Conservation (phyloP, 306 rosid genomes). For the Fragaria nilgerrensis region DNA sequence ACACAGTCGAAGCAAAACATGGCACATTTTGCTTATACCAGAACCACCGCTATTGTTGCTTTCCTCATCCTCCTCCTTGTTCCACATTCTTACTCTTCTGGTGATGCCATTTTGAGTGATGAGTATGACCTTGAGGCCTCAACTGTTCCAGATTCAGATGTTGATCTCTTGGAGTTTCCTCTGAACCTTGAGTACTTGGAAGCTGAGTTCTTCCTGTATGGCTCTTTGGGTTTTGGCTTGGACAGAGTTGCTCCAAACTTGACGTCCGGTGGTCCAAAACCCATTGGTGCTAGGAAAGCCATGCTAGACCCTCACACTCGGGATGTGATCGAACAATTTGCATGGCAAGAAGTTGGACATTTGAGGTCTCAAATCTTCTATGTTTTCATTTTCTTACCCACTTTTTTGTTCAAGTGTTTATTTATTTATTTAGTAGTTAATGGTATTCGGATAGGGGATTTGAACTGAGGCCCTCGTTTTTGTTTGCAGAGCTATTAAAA, state of each 20-base stretch:
- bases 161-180: slow-evolving; percentile 54
- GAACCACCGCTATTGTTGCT: slow-evolving; percentile 21
- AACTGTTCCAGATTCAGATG: slow-evolving; percentile 19
- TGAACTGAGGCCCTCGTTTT: not conserved
- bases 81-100: slow-evolving; percentile 17
- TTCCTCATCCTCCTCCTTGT: slow-evolving; percentile 26
- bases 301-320: slow-evolving; percentile 21
- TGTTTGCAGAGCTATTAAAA: slow-evolving; percentile 56
- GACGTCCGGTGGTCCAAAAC: slow-evolving; percentile 50
- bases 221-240: slow-evolving; percentile 55
- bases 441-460: not conserved
- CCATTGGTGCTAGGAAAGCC: slow-evolving; percentile 58
- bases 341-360: slow-evolving; percentile 68
- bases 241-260: slow-evolving; percentile 48
- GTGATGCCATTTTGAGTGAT: not conserved
- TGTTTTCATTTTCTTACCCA: not conserved
- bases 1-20: slow-evolving; percentile 14
- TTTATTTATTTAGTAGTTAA: not conserved
- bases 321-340: slow-evolving; percentile 56
- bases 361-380: slow-evolving; percentile 39
- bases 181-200: slow-evolving; percentile 67
- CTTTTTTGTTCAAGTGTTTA: not conserved
- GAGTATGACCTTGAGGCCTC: not conserved
- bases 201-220: slow-evolving; percentile 66
- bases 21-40: slow-evolving; percentile 4